These are phyloP conservation scores for Chrysanthemum lavandulifolium DNA, from an alignment of 129 eudicot species.

Conservation along the genomic window DNA sequence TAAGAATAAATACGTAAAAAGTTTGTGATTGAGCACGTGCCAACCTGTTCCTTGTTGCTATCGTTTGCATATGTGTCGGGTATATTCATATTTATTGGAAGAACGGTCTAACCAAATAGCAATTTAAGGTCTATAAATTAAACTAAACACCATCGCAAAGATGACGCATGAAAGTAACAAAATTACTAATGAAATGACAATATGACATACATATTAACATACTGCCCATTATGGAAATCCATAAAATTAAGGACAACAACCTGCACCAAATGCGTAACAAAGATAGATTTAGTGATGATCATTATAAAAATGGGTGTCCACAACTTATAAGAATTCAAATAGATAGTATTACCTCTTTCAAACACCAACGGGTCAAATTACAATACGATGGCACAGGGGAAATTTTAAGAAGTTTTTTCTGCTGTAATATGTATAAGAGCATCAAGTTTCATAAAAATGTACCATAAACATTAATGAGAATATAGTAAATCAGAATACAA, in stretches of 20 bases:
- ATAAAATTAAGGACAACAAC: conserved; percentile 91
- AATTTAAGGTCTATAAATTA: background rate
- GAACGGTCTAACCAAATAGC: conserved; percentile 52
- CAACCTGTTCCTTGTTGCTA: conserved; percentile 84
- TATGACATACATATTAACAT: conserved; percentile 67
- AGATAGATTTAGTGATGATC: background rate
- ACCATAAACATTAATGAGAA: background rate
- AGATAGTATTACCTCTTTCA: conserved; percentile 65
- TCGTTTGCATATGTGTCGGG: conserved; percentile 84
- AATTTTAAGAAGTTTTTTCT: conserved; percentile 80
- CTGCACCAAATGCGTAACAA: conserved; percentile 39
- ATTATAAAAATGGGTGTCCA: conserved; percentile 1
- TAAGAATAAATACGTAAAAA: background rate
- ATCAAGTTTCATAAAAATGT: conserved; percentile 20
- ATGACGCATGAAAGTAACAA: background rate
- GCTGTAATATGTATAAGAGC: conserved; percentile 42
- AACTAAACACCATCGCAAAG: background rate
- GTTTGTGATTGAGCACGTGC: background rate
- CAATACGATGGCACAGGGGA: conserved; percentile 77
- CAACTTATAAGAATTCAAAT: too few relatives aligned
- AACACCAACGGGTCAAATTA: conserved; percentile 86
- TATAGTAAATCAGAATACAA: conserved; percentile 29
- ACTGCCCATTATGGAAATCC: conserved; percentile 75
- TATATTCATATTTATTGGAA: conserved; percentile 66
- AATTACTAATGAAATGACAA: conserved; percentile 6